Conservation (phyloP, 1,139 yeast species). For the Yamadazyma sp. region DNA sequence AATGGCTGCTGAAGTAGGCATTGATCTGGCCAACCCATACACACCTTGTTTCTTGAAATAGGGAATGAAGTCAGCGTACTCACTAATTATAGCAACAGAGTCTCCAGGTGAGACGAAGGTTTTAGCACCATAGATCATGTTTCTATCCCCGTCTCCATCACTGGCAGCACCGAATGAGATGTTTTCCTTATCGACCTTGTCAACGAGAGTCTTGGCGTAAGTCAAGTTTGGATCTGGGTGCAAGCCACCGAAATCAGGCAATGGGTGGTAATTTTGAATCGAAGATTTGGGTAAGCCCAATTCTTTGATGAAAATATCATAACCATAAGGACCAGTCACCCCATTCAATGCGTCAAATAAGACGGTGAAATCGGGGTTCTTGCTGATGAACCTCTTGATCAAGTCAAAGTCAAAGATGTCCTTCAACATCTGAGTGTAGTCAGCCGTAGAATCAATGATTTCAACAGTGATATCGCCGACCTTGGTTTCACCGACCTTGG, state of each 20-base stretch:
- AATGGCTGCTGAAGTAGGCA: slow-evolving; percentile 96
- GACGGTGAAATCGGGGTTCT: slow-evolving; percentile 58
- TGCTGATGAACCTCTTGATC: slow-evolving; percentile 68
- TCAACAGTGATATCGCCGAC: slow-evolving; percentile 66
- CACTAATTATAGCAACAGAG: slow-evolving; percentile 96
- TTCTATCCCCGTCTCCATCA: slow-evolving; percentile 98
- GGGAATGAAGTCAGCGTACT: slow-evolving; percentile 85
- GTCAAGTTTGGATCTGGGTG: slow-evolving; percentile 98
- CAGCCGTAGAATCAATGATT: slow-evolving; percentile 78
- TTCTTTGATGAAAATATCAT: slow-evolving; percentile 78
- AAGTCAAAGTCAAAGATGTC: slow-evolving; percentile 84
- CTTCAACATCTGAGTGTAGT: slow-evolving; percentile 77
- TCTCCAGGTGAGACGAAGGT: slow-evolving; percentile 98
- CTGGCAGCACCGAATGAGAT: slow-evolving; percentile 98
- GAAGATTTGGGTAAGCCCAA: slow-evolving; percentile 70
- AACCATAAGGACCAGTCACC: slow-evolving; percentile 96
- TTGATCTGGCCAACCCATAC: slow-evolving; percentile 93
- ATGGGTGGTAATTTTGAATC: slow-evolving; percentile 76
- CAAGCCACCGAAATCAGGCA: slow-evolving; percentile 92
- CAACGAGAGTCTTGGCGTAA: slow-evolving; percentile 86
- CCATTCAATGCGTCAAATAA: slow-evolving; percentile 92
- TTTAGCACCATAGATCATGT: slow-evolving; percentile 96
- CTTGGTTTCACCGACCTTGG: slow-evolving; percentile 53
- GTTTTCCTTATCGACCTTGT: slow-evolving; percentile 72
- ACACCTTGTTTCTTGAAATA: slow-evolving; percentile 86